phyloP scores from a whole-genome alignment of 768 basidiomycete species.

The Suillus sp. region DNA sequence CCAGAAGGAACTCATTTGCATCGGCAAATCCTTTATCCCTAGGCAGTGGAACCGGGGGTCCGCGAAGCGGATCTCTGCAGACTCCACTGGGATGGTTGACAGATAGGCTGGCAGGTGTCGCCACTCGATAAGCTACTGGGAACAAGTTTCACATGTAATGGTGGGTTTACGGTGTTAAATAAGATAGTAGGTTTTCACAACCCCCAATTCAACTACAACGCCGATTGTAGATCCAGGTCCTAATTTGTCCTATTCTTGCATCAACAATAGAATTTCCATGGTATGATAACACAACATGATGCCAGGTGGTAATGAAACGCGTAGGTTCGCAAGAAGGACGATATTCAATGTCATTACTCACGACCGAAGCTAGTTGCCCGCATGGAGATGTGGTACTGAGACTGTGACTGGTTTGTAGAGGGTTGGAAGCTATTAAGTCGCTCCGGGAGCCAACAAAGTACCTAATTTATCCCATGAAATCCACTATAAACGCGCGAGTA shows the following conservation, averaged over 20 bases:
- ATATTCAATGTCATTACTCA: neutral
- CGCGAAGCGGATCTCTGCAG: slow-evolving; percentile 61
- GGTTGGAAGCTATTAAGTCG: neutral
- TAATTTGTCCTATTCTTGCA: slow-evolving; percentile 1
- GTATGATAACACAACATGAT: neutral
- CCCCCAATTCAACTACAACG: neutral
- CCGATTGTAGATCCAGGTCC: neutral
- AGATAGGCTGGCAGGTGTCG: slow-evolving; percentile 67
- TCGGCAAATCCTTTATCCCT: slow-evolving; percentile 84
- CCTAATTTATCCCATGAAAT: slow-evolving; percentile 21
- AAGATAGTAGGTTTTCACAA: neutral
- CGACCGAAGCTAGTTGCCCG: neutral
- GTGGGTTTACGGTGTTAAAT: neutral
- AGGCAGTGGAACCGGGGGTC: slow-evolving; percentile 58
- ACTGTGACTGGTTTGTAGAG: neutral
- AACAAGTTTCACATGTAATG: neutral
- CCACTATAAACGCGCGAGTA: neutral
- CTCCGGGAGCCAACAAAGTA: slow-evolving; percentile 28
- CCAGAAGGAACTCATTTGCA: slow-evolving; percentile 75
- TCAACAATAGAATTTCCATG: neutral
- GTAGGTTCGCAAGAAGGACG: neutral
- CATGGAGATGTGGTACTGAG: neutral
- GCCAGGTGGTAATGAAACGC: neutral
- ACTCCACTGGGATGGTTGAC: slow-evolving; percentile 83
- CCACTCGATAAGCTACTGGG: slow-evolving; percentile 36